Conservation (phyloP, 805 yeast genomes). For the Teunomyces stri region DNA sequence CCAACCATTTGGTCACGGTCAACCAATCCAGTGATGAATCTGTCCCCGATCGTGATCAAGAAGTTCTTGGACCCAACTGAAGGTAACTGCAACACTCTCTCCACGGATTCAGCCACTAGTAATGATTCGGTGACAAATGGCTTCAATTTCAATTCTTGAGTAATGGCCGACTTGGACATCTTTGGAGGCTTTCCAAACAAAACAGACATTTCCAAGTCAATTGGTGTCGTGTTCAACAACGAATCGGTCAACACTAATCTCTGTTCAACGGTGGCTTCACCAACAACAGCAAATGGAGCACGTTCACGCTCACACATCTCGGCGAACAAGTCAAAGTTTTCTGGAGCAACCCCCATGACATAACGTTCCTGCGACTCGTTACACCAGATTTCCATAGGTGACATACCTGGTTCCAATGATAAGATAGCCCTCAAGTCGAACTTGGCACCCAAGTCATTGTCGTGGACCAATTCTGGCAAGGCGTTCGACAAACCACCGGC, state of each 20-base stretch:
- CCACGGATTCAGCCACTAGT: slow-evolving; percentile 61
- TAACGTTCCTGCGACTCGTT: slow-evolving; percentile 98
- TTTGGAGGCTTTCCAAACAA: slow-evolving; percentile 97
- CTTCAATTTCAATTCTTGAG: slow-evolving; percentile 56
- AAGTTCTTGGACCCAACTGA: slow-evolving; percentile 94
- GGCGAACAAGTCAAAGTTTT: slow-evolving; percentile 67
- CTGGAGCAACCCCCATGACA: slow-evolving; percentile 86
- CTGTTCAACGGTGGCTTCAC: slow-evolving; percentile 86
- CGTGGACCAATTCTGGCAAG: slow-evolving; percentile 95
- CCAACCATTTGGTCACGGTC: slow-evolving; percentile 99
- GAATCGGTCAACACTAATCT: slow-evolving; percentile 79
- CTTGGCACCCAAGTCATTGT: slow-evolving; percentile 90
- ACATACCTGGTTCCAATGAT: slow-evolving; percentile 94
- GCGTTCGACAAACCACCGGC: slow-evolving; percentile 99
- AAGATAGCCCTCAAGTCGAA: slow-evolving; percentile 90
- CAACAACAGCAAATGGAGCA: slow-evolving; percentile 94
- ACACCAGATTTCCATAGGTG: slow-evolving; percentile 99
- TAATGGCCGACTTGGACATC: slow-evolving; percentile 72
- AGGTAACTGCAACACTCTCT: slow-evolving; percentile 84
- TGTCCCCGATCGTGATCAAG: slow-evolving; percentile 96
- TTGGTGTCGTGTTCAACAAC: slow-evolving; percentile 76
- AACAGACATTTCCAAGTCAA: slow-evolving; percentile 92
- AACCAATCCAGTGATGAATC: slow-evolving; percentile 94
- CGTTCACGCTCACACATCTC: slow-evolving; percentile 91
- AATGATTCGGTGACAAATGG: slow-evolving; percentile 35